Evolutionary conservation across 495 filamentous ascomycete species (phyloP).

Genomic region (Aspergillus taichungensis): DNA sequence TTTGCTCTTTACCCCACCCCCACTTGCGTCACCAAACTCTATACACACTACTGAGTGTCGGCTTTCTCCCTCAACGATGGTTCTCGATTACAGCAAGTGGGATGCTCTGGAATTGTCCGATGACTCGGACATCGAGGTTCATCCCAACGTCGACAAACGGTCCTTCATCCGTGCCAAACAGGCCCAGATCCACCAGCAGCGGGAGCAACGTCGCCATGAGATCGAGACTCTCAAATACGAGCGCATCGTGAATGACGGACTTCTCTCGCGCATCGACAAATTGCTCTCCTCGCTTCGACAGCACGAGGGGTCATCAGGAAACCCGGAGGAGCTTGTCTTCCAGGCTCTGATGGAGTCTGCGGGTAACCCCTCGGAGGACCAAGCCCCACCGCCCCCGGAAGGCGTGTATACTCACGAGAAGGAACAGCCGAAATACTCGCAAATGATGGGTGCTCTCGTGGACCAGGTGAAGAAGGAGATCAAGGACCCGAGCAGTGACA

Average conservation of each 20-base stretch:
- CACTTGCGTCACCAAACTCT: slow-evolving; percentile 17
- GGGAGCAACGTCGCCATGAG: slow-evolving; percentile 70
- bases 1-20: slow-evolving; percentile 10
- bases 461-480: slow-evolving; percentile 92
- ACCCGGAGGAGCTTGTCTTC: slow-evolving; percentile 77
- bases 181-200: slow-evolving; percentile 87
- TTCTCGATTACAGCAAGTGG: slow-evolving; percentile 95
- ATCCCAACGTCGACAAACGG: slow-evolving; percentile 97
- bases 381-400: slow-evolving; percentile 60
- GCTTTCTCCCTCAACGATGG: slow-evolving; percentile 49
- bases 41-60: neutral
- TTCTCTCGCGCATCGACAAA: slow-evolving; percentile 71
- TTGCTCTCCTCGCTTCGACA: slow-evolving; percentile 62
- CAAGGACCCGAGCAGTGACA: slow-evolving; percentile 54
- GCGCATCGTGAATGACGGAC: slow-evolving; percentile 82
- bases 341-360: slow-evolving; percentile 74
- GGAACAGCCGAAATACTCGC: slow-evolving; percentile 77
- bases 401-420: slow-evolving; percentile 67
- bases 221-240: slow-evolving; percentile 92
- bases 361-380: slow-evolving; percentile 60
- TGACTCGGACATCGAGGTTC: slow-evolving; percentile 96
- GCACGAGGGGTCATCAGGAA: slow-evolving; percentile 60
- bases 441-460: slow-evolving; percentile 88
- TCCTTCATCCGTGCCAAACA: slow-evolving; percentile 99
- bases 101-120: slow-evolving; percentile 92